Base-by-base conservation (phyloP, 1,284 basidiomycete species). In the Moniliella sp. region DNA sequence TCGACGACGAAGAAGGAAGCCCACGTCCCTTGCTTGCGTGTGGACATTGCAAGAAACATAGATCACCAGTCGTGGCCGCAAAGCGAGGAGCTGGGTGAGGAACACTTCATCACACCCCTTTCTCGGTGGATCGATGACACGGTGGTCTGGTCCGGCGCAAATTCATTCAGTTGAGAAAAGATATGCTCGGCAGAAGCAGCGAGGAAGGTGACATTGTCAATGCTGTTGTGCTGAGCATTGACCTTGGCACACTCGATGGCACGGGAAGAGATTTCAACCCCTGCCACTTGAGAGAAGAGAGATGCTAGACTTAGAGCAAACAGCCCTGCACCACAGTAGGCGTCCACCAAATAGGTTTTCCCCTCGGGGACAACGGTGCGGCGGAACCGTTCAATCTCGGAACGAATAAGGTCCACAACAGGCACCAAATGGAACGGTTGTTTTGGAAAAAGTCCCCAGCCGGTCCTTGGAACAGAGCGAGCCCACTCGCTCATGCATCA, bases 371-470 rank as follows among this genome's bases (percentile, higher is more conserved):
- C 31, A 4, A 18, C 14, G n/a, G 29, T 5, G 2, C 28, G 25
- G 7, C 31, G 19, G 3, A 37, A 10, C 1, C 38, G 27, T 17
- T 36, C 27, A 33, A 49, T 43, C 28, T 48, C 43, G 1, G 43
- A 36, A 34, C 71, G 70, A 35, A 91, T 79, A 62, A 86, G 83
- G 37, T 71, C 62, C 5, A 81, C 77, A 30, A 97, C 69, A 0
- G 78, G 73, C 5, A 75, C 67, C 11, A 72, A 33, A 93, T 80
- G 12, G 77, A 75, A 57, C 88, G 88, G 67, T 97, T 97, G 68
- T 94, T 94, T 61, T 97, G 88, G 69, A 94, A 94, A 67, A 94
- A 94, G 3, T 57, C 50, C 26, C 76, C 75, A 1, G 79, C 83
- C 8, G 72, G 72, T 61, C 86, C 93, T 49, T 86, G 75, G 61